A percentile compares a stretch with the other conserved stretches of the same genome.
These are phyloP conservation scores for Phytophthora tentaculata DNA, from an alignment of 352 stramenopile species.

Conservation along the genomic window DNA sequence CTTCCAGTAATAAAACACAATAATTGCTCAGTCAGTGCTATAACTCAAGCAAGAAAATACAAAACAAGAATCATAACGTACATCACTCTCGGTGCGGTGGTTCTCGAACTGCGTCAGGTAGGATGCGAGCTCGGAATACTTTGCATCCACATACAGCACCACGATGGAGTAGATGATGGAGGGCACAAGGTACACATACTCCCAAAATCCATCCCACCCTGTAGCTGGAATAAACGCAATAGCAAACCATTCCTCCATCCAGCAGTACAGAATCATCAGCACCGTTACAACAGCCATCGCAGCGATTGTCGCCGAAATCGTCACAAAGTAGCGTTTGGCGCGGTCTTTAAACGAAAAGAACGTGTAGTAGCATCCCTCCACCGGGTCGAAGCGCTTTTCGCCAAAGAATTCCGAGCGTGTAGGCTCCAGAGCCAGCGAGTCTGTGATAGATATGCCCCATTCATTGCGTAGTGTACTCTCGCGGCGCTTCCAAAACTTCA, in stretches of 20 bases:
- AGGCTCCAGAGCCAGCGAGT: slow-evolving; percentile 59
- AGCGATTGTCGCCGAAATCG: slow-evolving; percentile 65
- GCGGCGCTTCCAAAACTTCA: slow-evolving; percentile 93
- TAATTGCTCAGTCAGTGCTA: slow-evolving; percentile 12
- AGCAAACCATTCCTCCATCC: slow-evolving; percentile 75
- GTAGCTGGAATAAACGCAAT: slow-evolving; percentile 61
- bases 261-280: slow-evolving; percentile 87
- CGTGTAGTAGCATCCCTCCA: slow-evolving; percentile 84
- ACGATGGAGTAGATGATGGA: slow-evolving; percentile 80
- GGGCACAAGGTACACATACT: slow-evolving; percentile 72
- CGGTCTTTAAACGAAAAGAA: slow-evolving; percentile 85
- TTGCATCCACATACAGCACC: slow-evolving; percentile 77
- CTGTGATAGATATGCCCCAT: slow-evolving; percentile 70
- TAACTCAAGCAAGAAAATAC: slow-evolving; percentile 1
- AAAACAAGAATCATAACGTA: slow-evolving; percentile 39
- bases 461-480: slow-evolving; percentile 86
- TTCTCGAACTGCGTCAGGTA: slow-evolving; percentile 95
- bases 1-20: slow-evolving; percentile 25
- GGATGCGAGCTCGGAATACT: slow-evolving; percentile 92
- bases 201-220: slow-evolving; percentile 69
- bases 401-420: slow-evolving; percentile 71
- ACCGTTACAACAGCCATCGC: slow-evolving; percentile 73
- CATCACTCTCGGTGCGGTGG: slow-evolving; percentile 89
- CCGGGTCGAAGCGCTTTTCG: slow-evolving; percentile 75
- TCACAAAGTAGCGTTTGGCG: slow-evolving; percentile 80